Percentiles rank a stretch among this genome's conserved stretches.
Evolutionary conservation across 441 rosid species (phyloP).

Genomic region (Hura crepitans): DNA sequence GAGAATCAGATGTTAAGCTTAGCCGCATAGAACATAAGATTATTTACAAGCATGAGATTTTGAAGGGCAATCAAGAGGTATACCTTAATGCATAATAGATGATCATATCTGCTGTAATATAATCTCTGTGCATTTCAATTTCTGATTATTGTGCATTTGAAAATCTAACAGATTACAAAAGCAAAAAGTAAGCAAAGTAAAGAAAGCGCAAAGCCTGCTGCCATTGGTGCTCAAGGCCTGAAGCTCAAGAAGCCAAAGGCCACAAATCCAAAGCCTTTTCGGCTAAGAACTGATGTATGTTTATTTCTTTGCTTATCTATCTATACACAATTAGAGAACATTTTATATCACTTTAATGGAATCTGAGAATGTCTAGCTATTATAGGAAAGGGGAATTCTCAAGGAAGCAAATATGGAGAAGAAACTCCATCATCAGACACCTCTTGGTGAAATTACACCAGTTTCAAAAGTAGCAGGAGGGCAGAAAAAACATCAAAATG

Average conservation of each 20-base stretch:
- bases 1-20: constrained; percentile 28
- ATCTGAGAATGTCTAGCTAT: constrained; percentile 19
- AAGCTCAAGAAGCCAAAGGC: constrained; percentile 62
- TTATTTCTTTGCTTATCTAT: constrained; percentile 11
- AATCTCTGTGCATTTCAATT: constrained; percentile 1
- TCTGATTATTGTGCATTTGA: constrained; percentile 9
- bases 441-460: constrained; percentile 37
- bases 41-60: constrained; percentile 37
- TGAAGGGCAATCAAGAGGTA: constrained; percentile 40
- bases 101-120: not conserved
- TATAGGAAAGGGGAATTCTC: constrained; percentile 59
- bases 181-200: constrained; percentile 34
- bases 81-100: not conserved
- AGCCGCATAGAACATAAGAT: constrained; percentile 30
- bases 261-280: constrained; percentile 86
- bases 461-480: constrained; percentile 20
- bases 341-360: not conserved
- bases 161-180: constrained; percentile 38
- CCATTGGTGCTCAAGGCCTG: constrained; percentile 26
- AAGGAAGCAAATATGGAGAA: constrained; percentile 72
- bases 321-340: not conserved
- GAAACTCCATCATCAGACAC: constrained; percentile 37
- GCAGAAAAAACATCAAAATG: constrained; percentile 25
- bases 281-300: constrained; percentile 84
- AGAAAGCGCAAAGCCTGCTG: constrained; percentile 31